Evolutionary conservation across 176 grass and related monocot species (phyloP), one percentile per base, ranked within the genome.

Genomic region (Poa pratensis): DNA sequence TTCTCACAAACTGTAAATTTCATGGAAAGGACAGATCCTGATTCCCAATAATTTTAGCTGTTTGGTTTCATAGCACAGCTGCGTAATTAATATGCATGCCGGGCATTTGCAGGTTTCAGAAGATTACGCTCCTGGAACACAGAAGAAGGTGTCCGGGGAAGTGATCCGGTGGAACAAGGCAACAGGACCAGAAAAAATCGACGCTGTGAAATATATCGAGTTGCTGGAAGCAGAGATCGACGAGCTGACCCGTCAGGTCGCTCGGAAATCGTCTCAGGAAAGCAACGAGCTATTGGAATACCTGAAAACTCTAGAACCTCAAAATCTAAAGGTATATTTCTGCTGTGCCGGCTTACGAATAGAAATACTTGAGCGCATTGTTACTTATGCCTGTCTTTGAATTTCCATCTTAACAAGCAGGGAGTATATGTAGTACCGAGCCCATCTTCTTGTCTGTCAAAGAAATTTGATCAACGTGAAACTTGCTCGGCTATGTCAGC

Each of bases 181-280:
- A 66, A 98, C 89, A 43, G 95, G 93, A 70, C 87, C 91, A 83
- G 90, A 98, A 73, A 98, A 95, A 88, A 93, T 98, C 1, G 95
- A 95, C 40, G 95, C 93, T 9, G 27, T 95, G 11, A 93, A 98
- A 79, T 98, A 98, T 74, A 98, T 95, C 68, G 95, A 95, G 80
- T 88, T 90, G 67, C 92, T 98, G 88, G 95, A 95, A 87, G 89
- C 87, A 68, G 95, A 98, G 87, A 84, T 98, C 12, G 95, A 98
- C 68, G 95, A 98, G 55, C 58, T 98, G 80, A 95, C 78, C 67
- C 82, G 62, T 24, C 95, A 98, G 76, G 85, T 98, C 39, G 76
- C 82, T 80, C 85, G 80, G 64, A 93, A 84, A 84, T 88, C 91
- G 30, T 43, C 71, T 77, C 90, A 90, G 53, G 93, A 93, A 81